Evolutionary conservation across 2,329 filamentous ascomycete genomes (phyloP), one percentile per base, ranked within the genome.

Genomic region (Fusarium mangiferae): DNA sequence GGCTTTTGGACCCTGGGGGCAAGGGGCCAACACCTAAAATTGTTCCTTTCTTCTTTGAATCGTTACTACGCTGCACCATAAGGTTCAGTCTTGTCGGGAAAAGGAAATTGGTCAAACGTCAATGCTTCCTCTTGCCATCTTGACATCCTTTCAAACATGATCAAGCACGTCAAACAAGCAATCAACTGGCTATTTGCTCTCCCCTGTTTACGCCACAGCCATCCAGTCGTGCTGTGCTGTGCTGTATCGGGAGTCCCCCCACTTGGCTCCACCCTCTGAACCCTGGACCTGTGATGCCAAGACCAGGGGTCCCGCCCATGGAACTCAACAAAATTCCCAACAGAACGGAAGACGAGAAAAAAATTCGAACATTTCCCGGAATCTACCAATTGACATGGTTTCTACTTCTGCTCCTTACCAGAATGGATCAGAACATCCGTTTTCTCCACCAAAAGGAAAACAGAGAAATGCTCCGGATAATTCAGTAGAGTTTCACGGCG

Each of bases 311-410:
- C 73, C 69, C 68, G 72, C 79, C 76, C 49, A 70, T 30, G 56
- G 56, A 59, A 62, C 75, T 77, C 80, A 82, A 82, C 80, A 82
- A 81, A 80, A 79, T 81, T 79, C 80, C 80, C 80, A 82, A 82
- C 80, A 82, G 80, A 82, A 81, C 59, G 41, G 67, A 70, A 75
- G 73, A 58, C 36, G 62, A 65, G 60, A 39, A 60, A 69, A 68
- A 68, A 60, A 59, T 20, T 65, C 48, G 55, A 67, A 2, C 59
- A 39, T 59, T 44, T 57, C 26, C 24, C 39, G 38, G 30, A 7
- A 39, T 57, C 39, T 54, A 45, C 67, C 66, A 66, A 70, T 65
- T 41, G 42, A 35, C 57, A 22, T 55, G 48, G 63, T 30, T 33
- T 20, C 41, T 55, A 11, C 48, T 20, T 22, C 6, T 54, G n/a